Evolutionary conservation across 169 alveolate species (phyloP).

Genomic region (Perkinsus olseni): DNA sequence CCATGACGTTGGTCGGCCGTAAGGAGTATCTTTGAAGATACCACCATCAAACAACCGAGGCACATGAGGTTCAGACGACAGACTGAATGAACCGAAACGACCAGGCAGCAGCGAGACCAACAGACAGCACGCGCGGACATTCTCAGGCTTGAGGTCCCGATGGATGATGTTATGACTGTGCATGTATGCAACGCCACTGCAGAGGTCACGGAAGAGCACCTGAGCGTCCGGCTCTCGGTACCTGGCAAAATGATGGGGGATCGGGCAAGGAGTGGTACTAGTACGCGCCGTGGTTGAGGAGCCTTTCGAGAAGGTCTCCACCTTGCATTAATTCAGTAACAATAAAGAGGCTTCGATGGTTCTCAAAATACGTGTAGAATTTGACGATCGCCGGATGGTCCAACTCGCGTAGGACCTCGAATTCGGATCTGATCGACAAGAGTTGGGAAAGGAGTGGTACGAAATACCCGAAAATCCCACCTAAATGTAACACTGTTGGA

Average conservation of each 20-base stretch:
- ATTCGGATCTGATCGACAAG: slow-evolving; percentile 6
- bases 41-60: too few relatives aligned
- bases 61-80: too few relatives aligned
- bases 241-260: neutral
- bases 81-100: too few relatives aligned
- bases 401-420: slow-evolving; percentile 10
- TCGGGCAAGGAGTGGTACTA: neutral
- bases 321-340: slow-evolving; percentile 23
- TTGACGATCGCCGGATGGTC: slow-evolving; percentile 30
- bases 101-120: neutral
- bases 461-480: neutral
- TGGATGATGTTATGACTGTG: neutral
- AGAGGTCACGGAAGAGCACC: neutral
- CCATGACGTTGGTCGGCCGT: neutral
- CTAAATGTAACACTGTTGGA: neutral
- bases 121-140: neutral
- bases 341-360: slow-evolving; percentile 7
- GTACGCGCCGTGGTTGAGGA: slow-evolving; percentile 3
- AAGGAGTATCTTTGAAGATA: neutral
- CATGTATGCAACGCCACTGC: neutral
- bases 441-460: neutral
- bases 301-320: slow-evolving; percentile 25
- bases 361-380: slow-evolving; percentile 18
- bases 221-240: neutral
- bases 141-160: neutral